Percentiles rank a stretch among this genome's conserved stretches.
phyloP scores from a whole-genome alignment of 106 monocot genomes.

The Dactylorhiza incarnata region DNA sequence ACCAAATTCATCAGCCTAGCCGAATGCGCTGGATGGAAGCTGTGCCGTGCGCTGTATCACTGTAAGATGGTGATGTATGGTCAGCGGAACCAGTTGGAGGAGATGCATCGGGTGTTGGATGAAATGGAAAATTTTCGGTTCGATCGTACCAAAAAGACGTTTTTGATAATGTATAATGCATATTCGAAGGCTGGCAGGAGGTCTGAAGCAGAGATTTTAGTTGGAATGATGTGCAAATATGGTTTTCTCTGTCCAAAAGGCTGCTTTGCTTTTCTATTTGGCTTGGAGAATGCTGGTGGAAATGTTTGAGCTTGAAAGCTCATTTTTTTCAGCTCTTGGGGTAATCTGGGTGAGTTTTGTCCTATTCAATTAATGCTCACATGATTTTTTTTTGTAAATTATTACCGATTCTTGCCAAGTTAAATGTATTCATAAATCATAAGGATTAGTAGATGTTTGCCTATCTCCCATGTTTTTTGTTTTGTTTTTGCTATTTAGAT shows the following conservation, averaged over 20 bases:
- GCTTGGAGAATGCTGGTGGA: neutral
- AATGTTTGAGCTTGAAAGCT: neutral
- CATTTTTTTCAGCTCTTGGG: neutral
- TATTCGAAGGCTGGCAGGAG: conserved; percentile 51
- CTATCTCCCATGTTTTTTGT: too few species aligned
- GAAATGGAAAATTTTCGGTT: conserved; percentile 61
- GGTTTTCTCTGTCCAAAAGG: conserved; percentile 27
- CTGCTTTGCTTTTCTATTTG: conserved; percentile 12
- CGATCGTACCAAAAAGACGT: conserved; percentile 47
- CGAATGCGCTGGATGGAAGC: conserved; percentile 69
- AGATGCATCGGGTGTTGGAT: conserved; percentile 59
- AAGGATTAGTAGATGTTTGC: too few species aligned
- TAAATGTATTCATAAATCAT: too few species aligned
- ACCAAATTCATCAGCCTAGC: conserved; percentile 41
- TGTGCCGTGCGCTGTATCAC: conserved; percentile 63
- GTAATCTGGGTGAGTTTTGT: conserved; percentile 1
- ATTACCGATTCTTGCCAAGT: too few species aligned
- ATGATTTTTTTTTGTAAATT: too few species aligned
- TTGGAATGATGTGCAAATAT: conserved; percentile 75
- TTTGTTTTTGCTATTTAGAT: too few species aligned
- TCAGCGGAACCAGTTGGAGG: conserved; percentile 30
- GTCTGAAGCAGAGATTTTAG: conserved; percentile 41
- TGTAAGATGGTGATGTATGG: conserved; percentile 91
- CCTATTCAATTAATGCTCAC: neutral
- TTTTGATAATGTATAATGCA: conserved; percentile 67